These are phyloP conservation scores for Maudiozyma barnettii DNA, from an alignment of 805 yeast species.

Conservation along the genomic window DNA sequence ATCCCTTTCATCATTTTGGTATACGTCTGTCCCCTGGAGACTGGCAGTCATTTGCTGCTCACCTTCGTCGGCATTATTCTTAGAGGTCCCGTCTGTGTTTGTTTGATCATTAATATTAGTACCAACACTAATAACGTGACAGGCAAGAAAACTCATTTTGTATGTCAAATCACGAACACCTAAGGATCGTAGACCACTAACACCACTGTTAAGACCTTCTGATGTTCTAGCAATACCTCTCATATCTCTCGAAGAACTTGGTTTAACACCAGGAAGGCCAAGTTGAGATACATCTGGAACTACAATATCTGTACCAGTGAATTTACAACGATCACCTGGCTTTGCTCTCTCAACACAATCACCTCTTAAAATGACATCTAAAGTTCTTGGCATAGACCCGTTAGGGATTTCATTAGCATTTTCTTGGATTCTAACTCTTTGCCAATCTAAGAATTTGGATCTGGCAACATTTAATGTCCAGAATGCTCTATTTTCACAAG, in stretches of 20 bases:
- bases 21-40: constrained; percentile 17
- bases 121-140: constrained; percentile 69
- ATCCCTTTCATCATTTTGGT: constrained; percentile 48
- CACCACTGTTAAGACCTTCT: constrained; percentile 74
- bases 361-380: constrained; percentile 87
- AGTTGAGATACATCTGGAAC: constrained; percentile 90
- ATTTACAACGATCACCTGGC: constrained; percentile 92
- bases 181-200: constrained; percentile 77
- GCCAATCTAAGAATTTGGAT: constrained; percentile 93
- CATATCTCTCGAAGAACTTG: constrained; percentile 67
- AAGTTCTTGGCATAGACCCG: constrained; percentile 96
- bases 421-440: constrained; percentile 88
- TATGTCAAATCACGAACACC: constrained; percentile 94
- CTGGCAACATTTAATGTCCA: constrained; percentile 81
- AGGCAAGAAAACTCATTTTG: constrained; percentile 82
- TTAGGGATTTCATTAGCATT: constrained; percentile 95
- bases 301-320: constrained; percentile 91
- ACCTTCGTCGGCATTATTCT: constrained; percentile 6
- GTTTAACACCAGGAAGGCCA: constrained; percentile 91
- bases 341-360: constrained; percentile 92
- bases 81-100: not conserved
- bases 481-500: constrained; percentile 74
- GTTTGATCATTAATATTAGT: constrained; percentile 14
- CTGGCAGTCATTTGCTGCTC: constrained; percentile 23
- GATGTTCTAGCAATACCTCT: constrained; percentile 33